Evolutionary conservation across 2,329 filamentous ascomycete genomes (phyloP).

Genomic region (Tolypocladium tropicale): DNA sequence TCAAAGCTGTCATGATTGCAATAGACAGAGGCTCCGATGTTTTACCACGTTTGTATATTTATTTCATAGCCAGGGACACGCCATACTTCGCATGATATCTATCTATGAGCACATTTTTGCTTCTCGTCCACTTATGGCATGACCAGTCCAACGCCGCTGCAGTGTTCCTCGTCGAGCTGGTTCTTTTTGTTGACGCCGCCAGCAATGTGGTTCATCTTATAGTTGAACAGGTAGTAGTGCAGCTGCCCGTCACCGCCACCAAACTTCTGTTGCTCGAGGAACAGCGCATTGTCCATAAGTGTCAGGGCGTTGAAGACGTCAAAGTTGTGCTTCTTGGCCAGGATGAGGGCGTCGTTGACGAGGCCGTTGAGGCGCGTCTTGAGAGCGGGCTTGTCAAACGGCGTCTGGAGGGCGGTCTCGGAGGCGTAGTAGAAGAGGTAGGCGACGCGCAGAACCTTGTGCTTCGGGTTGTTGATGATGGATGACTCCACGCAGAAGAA

Average conservation of each 20-base stretch:
- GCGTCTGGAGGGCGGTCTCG: conserved; percentile 58
- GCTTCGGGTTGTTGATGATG: conserved; percentile 71
- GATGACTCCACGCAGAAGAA: conserved; percentile 95
- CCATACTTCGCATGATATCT: neutral
- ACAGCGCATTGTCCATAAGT: conserved; percentile 85
- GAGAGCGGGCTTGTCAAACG: conserved; percentile 46
- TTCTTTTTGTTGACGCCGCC: conserved; percentile 79
- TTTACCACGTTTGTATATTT: neutral
- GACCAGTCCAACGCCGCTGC: conserved; percentile 84
- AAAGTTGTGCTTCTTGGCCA: conserved; percentile 75
- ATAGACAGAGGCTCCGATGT: conserved; percentile 2
- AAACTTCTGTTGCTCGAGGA: conserved; percentile 90
- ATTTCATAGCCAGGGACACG: neutral
- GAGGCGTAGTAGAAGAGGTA: conserved; percentile 97
- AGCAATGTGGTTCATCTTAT: conserved; percentile 72
- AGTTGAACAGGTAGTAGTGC: conserved; percentile 98
- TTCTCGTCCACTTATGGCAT: conserved; percentile 42
- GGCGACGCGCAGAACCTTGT: conserved; percentile 73
- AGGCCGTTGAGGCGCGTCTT: conserved; percentile 74
- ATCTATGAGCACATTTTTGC: neutral
- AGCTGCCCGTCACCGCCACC: conserved; percentile 88
- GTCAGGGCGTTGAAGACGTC: conserved; percentile 97
- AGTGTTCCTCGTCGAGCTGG: conserved; percentile 61
- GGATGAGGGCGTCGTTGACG: conserved; percentile 74
- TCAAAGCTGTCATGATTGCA: conserved; percentile 27